Evolutionary conservation across 2,329 filamentous ascomycete species (phyloP), one percentile per base, ranked within the genome.

Genomic region (Penicillium sp.): DNA sequence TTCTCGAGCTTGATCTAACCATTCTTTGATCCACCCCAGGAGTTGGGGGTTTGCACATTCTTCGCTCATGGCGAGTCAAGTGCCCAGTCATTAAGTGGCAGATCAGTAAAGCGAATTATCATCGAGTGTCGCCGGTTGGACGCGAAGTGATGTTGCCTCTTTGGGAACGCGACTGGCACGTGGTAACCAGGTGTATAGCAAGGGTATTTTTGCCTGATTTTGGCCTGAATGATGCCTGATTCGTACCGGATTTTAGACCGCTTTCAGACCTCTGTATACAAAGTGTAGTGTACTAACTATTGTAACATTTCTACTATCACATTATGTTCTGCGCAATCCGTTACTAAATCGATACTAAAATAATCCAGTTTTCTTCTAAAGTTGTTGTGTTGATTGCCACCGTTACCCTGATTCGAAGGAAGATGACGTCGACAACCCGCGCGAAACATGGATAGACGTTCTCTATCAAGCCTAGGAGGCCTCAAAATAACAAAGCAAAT

Each of bases 11-110:
- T 82, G 71, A 44, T 92, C 87, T 49, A 88, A 82, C 88, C 87
- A 91, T 77, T 92, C 88, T 68, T 89, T 87, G 50, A 92, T 84
- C 86, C 88, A 92, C 62, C 77, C 76, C 11, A 92, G 80, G 9
- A 91, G 80, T 40, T 90, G 79, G 5, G 89, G 86, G 65, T 94
- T 94, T 16, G 85, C 82, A 62, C 84, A 87, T 15, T 68, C 65
- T 49, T 77, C 73, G 13, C 68, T 67, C 74, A 75, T 76, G 27
- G 47, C 40, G 25, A 48, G 52, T 31, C 46, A 29, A 19, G 31
- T 19, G 39, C 19, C 41, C 13, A 38, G 44, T 9, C 13, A 43
- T 25, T 15, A 19, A 31, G 21, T 43, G 11, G 44, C 36, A 45
- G 25, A 27, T 23, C 10, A 9, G 16, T 16, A 19, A 4, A 10